These are phyloP conservation scores for Citropsis articulata DNA, from an alignment of 345 rosid genomes.

Conservation along the genomic window DNA sequence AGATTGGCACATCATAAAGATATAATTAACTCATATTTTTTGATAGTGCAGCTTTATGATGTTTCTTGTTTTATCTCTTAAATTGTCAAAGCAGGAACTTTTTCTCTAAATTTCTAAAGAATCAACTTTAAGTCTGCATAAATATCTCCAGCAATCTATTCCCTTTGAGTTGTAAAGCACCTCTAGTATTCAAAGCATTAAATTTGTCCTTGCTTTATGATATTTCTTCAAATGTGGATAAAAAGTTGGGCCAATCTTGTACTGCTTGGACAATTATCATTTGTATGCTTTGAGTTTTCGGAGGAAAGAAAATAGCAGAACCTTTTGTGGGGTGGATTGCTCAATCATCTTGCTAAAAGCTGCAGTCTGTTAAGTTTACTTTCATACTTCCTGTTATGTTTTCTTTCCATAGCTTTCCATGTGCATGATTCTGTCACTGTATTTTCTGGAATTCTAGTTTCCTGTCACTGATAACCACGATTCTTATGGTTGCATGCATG, in stretches of 20 bases:
- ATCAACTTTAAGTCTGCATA: not conserved
- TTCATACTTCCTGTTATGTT: not conserved
- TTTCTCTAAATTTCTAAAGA: not conserved
- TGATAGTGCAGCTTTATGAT: not conserved
- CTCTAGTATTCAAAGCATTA: not conserved
- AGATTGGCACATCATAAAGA: constrained; percentile 2
- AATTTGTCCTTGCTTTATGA: not conserved
- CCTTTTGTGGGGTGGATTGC: not conserved
- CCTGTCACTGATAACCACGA: not conserved
- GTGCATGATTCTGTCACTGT: not conserved
- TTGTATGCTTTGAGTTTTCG: not conserved
- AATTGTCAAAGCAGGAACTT: not conserved
- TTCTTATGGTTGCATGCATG: not conserved
- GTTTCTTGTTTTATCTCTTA: not conserved
- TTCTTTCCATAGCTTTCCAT: not conserved
- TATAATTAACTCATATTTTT: not conserved
- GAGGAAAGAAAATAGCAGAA: not conserved
- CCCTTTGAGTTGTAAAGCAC: no score
- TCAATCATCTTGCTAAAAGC: not conserved
- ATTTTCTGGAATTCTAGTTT: not conserved
- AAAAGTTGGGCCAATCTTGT: not conserved
- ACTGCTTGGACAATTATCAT: not conserved
- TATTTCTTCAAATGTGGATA: not conserved
- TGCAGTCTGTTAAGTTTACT: not conserved
- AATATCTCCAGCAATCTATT: not conserved